These are phyloP conservation scores for Mallotus repandus DNA, from an alignment of 441 rosid species.

Conservation along the genomic window DNA sequence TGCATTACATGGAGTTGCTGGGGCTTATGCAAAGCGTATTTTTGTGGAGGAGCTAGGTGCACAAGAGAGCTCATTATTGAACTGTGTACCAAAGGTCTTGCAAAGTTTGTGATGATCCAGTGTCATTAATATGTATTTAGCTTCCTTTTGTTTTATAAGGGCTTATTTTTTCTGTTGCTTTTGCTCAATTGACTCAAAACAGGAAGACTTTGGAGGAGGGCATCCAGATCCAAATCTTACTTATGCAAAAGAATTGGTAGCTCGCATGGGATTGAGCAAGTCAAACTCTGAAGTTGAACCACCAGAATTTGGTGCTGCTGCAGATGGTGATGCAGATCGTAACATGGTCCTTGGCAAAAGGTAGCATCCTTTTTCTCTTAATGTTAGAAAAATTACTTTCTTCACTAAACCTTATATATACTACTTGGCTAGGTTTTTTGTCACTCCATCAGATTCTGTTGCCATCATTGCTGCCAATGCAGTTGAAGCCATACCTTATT, in stretches of 20 bases:
- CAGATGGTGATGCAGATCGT: slow-evolving; percentile 99
- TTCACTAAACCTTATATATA: slow-evolving; percentile 7
- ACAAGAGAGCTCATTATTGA: slow-evolving; percentile 73
- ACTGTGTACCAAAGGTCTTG: slow-evolving; percentile 85
- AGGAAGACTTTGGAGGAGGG: slow-evolving; percentile 99
- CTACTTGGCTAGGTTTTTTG: slow-evolving; percentile 70
- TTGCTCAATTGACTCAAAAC: slow-evolving; percentile 17
- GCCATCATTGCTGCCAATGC: slow-evolving; percentile 99
- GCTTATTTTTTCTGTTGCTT: background rate
- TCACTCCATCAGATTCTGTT: slow-evolving; percentile 97
- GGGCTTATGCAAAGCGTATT: slow-evolving; percentile 85
- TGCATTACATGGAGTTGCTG: slow-evolving; percentile 97
- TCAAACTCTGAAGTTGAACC: slow-evolving; percentile 55
- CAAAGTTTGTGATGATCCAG: slow-evolving; percentile 15
- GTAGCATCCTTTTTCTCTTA: slow-evolving; percentile 31
- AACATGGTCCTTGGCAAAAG: slow-evolving; percentile 99
- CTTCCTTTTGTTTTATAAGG: slow-evolving; percentile 4
- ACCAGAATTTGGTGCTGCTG: slow-evolving; percentile 99
- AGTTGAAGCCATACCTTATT: slow-evolving; percentile 81
- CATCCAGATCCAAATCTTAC: slow-evolving; percentile 99
- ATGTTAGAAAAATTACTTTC: slow-evolving; percentile 7
- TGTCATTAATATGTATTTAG: background rate
- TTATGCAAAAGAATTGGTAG: slow-evolving; percentile 95
- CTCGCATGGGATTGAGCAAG: slow-evolving; percentile 91
- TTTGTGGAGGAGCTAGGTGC: slow-evolving; percentile 98